These are phyloP conservation scores for Cercospora sp. DNA, from an alignment of 2,329 filamentous ascomycete species.

Conservation along the genomic window DNA sequence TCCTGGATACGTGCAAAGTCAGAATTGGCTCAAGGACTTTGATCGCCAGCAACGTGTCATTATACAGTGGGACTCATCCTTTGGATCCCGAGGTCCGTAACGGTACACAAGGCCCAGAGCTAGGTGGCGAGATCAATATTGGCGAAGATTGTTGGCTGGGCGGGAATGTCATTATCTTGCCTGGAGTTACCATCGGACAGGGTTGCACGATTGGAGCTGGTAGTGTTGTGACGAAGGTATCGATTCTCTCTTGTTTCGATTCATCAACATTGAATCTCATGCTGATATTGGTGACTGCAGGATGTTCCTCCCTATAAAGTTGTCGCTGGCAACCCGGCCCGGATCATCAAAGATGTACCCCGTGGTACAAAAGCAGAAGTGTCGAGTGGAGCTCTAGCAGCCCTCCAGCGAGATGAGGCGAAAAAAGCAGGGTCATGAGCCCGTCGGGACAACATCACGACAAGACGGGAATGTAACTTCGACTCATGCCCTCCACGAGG, in stretches of 20 bases:
- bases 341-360: conserved; percentile 49
- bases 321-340: conserved; percentile 68
- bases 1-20: conserved; percentile 75
- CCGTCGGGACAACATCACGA: neutral
- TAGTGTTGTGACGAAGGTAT: conserved; percentile 75
- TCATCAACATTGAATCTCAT: neutral
- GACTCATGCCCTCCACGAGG: neutral
- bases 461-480: neutral
- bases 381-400: conserved; percentile 34
- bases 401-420: conserved; percentile 2
- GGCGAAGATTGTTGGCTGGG: conserved; percentile 82
- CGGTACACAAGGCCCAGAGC: conserved; percentile 73
- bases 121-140: conserved; percentile 70
- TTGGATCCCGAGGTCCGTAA: conserved; percentile 73
- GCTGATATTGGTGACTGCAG: conserved; percentile 29
- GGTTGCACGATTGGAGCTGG: conserved; percentile 76
- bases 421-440: neutral
- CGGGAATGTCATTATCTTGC: conserved; percentile 68
- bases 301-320: conserved; percentile 65
- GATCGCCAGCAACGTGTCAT: conserved; percentile 73
- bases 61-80: conserved; percentile 76
- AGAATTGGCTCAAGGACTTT: conserved; percentile 75
- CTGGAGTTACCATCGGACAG: conserved; percentile 75
- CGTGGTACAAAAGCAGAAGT: conserved; percentile 32
- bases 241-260: conserved; percentile 1